Percentiles rank a stretch among this genome's conserved stretches.
Conservation (phyloP, 495 filamentous ascomycete genomes). For the Cryomyces minteri region DNA sequence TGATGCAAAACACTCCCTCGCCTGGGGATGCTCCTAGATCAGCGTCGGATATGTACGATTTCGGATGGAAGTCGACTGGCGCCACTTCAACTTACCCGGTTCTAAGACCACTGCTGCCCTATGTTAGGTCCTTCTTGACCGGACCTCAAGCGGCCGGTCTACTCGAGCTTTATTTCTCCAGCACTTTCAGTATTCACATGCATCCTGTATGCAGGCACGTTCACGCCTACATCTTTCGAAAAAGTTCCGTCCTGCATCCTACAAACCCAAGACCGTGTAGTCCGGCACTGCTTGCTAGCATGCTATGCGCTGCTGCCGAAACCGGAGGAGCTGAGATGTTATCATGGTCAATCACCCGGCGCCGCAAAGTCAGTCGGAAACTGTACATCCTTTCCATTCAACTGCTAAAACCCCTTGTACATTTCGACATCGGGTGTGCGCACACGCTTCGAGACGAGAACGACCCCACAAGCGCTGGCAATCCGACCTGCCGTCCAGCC, state of each 20-base stretch:
- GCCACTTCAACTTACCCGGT: background rate
- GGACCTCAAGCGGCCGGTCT: conserved; percentile 18
- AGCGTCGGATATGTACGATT: background rate
- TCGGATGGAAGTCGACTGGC: background rate
- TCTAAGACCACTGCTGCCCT: background rate
- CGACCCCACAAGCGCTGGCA: conserved; percentile 1
- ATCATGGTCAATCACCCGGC: conserved; percentile 8
- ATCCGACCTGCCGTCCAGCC: background rate
- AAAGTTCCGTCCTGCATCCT: conserved; percentile 18
- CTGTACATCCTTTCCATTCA: conserved; percentile 18
- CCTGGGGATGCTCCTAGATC: background rate
- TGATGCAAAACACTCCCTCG: background rate
- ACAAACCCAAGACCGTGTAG: conserved; percentile 19
- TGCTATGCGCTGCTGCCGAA: conserved; percentile 24
- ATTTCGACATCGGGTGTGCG: conserved; percentile 9
- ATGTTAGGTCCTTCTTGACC: background rate
- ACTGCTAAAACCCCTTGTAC: conserved; percentile 10
- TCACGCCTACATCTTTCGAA: conserved; percentile 20
- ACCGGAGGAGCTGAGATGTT: conserved; percentile 21
- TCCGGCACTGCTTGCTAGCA: conserved; percentile 20
- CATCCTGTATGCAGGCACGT: conserved; percentile 22
- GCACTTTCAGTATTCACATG: conserved; percentile 24
- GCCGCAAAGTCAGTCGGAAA: conserved; percentile 14
- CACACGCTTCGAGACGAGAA: conserved; percentile 5
- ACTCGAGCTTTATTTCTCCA: conserved; percentile 31